Percentiles rank a stretch among this genome's conserved stretches.
Evolutionary conservation across 169 alveolate genomes (phyloP).

Genomic region (Eimeria praecox): DNA sequence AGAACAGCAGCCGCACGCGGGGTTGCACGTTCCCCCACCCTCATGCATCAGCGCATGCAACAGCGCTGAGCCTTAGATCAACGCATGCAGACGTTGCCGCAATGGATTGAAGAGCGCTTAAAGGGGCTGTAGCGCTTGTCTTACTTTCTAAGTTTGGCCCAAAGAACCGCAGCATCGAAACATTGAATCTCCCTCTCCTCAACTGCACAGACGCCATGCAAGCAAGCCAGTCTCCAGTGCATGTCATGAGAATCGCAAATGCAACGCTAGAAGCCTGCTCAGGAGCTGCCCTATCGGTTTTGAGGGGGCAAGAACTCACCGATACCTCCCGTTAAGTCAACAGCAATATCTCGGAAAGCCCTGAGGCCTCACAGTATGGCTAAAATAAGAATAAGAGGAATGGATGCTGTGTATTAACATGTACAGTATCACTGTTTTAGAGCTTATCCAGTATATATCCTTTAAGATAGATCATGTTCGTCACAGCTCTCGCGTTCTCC

Average conservation of each 20-base stretch:
- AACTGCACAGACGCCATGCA: background rate
- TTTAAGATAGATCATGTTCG: background rate
- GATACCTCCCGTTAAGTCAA: slow-evolving; percentile 78
- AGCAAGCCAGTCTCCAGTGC: background rate
- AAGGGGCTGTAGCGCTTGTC: background rate
- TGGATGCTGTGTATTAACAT: too few species aligned
- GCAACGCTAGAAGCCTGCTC: background rate
- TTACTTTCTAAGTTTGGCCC: slow-evolving; percentile 64
- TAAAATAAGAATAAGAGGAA: background rate
- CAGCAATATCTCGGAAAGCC: slow-evolving; percentile 58
- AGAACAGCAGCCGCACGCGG: background rate
- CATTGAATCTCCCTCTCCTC: slow-evolving; percentile 40
- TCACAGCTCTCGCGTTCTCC: background rate
- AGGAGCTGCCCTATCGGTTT: background rate
- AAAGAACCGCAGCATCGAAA: slow-evolving; percentile 33
- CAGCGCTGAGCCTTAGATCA: background rate
- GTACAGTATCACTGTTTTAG: too few species aligned
- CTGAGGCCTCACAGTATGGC: background rate
- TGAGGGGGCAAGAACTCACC: background rate
- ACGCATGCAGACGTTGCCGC: background rate
- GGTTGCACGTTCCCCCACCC: too few species aligned
- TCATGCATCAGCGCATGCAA: background rate
- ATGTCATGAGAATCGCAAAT: background rate
- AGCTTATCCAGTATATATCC: too few species aligned
- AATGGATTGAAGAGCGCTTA: background rate